Evolutionary conservation across 768 basidiomycete genomes (phyloP).

Genomic region (Lactarius hatsudake): DNA sequence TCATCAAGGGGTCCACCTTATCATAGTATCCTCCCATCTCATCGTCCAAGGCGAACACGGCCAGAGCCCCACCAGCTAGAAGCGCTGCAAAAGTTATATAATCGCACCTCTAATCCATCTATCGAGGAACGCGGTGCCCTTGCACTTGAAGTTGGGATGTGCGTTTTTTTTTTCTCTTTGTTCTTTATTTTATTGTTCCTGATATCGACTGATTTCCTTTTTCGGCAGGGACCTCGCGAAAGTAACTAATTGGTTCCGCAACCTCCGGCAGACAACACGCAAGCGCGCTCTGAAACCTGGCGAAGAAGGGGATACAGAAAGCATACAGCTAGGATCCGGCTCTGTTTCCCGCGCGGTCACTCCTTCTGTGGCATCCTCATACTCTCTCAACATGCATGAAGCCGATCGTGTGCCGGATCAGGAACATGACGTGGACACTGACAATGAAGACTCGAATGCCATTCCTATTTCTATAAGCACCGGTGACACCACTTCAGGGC

Average conservation of each 20-base stretch:
- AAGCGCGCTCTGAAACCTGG: constrained; percentile 59
- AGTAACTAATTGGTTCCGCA: constrained; percentile 88
- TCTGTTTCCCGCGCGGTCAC: constrained; percentile 53
- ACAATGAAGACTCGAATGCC: constrained; percentile 16
- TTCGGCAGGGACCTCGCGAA: constrained; percentile 65
- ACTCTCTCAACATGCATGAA: constrained; percentile 42
- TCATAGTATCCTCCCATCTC: constrained; percentile 38
- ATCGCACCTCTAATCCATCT: constrained; percentile 66
- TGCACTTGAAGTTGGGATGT: constrained; percentile 73
- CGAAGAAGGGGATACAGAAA: constrained; percentile 41
- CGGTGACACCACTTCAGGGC: neutral
- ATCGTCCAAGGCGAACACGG: constrained; percentile 67
- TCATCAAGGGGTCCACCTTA: constrained; percentile 47
- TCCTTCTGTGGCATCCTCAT: constrained; percentile 50
- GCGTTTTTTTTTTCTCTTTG: constrained; percentile 27
- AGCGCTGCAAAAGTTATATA: constrained; percentile 67
- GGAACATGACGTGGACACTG: constrained; percentile 51
- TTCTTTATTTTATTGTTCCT: neutral
- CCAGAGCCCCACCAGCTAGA: constrained; percentile 78
- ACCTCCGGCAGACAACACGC: constrained; percentile 76
- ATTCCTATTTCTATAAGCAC: constrained; percentile 7
- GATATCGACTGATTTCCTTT: constrained; percentile 21
- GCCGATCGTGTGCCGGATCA: constrained; percentile 37
- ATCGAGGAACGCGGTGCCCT: constrained; percentile 77
- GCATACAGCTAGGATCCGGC: constrained; percentile 37